Evolutionary conservation across 768 basidiomycete genomes (phyloP).

Genomic region (Lentinula raphanica): DNA sequence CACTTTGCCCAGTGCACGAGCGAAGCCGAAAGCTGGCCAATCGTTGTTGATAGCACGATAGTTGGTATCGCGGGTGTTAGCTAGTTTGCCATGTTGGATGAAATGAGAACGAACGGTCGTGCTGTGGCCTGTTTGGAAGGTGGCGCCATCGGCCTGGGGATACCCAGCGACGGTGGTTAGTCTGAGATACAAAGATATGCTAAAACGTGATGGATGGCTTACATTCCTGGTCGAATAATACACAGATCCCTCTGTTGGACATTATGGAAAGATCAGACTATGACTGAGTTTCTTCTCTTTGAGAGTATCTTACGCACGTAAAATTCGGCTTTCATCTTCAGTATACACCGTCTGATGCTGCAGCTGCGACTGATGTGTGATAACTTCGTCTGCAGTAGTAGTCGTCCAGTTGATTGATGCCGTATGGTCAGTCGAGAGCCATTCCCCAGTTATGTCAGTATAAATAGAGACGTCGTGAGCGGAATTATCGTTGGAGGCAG

Average conservation of each 20-base stretch:
- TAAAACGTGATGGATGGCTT: background rate
- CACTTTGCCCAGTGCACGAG: constrained; percentile 40
- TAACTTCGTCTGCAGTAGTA: constrained; percentile 26
- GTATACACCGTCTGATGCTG: constrained; percentile 24
- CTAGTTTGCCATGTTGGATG: constrained; percentile 33
- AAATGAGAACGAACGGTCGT: constrained; percentile 34
- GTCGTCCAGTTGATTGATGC: constrained; percentile 41
- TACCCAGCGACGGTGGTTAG: background rate
- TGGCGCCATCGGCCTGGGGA: constrained; percentile 20
- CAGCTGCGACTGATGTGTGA: constrained; percentile 42
- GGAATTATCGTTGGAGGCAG: constrained; percentile 29
- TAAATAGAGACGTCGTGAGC: constrained; percentile 40
- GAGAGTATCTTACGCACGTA: constrained; percentile 26
- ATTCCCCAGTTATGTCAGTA: constrained; percentile 43
- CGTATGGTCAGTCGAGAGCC: constrained; percentile 27
- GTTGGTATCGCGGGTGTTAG: constrained; percentile 34
- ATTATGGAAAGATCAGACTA: background rate
- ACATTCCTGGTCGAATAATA: constrained; percentile 34
- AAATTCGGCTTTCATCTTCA: constrained; percentile 42
- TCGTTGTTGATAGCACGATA: constrained; percentile 32
- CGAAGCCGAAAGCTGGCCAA: constrained; percentile 46
- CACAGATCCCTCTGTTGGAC: constrained; percentile 35
- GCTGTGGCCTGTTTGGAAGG: constrained; percentile 41
- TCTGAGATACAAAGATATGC: background rate
- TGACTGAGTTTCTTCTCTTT: background rate